Base-by-base conservation (phyloP, 164 flowering plant species). In the Dillenia suffruticosa region DNA sequence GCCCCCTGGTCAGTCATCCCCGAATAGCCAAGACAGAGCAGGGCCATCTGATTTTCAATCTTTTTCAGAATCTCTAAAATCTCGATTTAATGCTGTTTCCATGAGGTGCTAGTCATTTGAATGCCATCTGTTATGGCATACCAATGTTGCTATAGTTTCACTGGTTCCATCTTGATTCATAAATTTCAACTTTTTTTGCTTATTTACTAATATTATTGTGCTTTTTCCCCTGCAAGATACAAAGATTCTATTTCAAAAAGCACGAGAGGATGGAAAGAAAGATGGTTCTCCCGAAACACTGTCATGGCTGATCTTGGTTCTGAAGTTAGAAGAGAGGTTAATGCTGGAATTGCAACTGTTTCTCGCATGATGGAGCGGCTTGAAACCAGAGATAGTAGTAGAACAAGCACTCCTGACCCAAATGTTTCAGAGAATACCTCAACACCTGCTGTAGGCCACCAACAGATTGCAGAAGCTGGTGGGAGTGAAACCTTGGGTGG, bases 31-130 rank as follows among this genome's bases (percentile, higher is more conserved):
- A 46, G 94, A 89, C 63, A 75, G 80, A 61, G 88, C 92, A 47
- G 98, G 96, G 51, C 96, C 96, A 24, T 92, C 98, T 16, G 96
- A 88, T 14, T 63, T 87, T 12, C 92, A 92, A 52, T 79, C 96
- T 8, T 75, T 89, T 54, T 85, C 97, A 12, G 98, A 89, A 44
- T 73, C 92, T 32, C 60, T 83, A 62, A 89, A 89, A 70, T 86
- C 95, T 58, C 82, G 86, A 59, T 62, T 88, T 57, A 88, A 76
- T 70, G 76, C 92, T 10, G 78, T 85, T 58, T 92, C 98, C 53
- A 71, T 71, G 67, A 84, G 87, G 92, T 86, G 3, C 62, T 65
- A 24, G 49, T 46, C 16, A 15, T 57, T 19, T 56, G 65, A 17
- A 44, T 58, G 54, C 61, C 65, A 70, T 68, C 64, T 24, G 54